Base-by-base conservation (phyloP, 768 basidiomycete species). In the Rhodosporidiobolus sp. region DNA sequence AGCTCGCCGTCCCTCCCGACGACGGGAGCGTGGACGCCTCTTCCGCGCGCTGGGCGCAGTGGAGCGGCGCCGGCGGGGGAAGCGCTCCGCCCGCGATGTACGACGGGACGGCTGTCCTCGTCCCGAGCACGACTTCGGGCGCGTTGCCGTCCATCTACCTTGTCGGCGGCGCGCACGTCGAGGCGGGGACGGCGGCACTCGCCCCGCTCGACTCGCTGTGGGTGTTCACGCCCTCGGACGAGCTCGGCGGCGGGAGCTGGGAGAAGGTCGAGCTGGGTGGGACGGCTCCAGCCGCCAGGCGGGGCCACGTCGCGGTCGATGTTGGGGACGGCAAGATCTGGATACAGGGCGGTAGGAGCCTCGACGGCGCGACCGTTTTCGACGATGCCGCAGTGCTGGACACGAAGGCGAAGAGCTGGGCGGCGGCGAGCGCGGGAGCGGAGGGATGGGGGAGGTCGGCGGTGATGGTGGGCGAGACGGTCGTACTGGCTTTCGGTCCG, bases 21-120 rank as follows among this genome's bases (percentile, higher is more conserved):
- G 67, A 55, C 26, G 28, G 11, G 19, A n/a, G 1, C n/a, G 53
- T 34, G 6, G 46, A 14, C 17, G 22, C 17, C 6, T 17, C 28
- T 1, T 17, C 19, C 1, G 61, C 61, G 50, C 7, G 49, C 11
- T 61, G 58, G 62, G 32, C 56, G 46, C 16, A 10, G 55, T 56
- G 50, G 55, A 48, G n/a, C 28, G 58, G 28, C n/a, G n/a, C n/a
- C n/a, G n/a, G n/a, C 16, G 14, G 16, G 1, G 30, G 12, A 38
- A 69, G 45, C 28, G 68, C 69, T 9, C 66, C 66, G n/a, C n/a
- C n/a, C n/a, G 56, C 55, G 17, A 63, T 71, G 63, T 68, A 61
- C 50, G 74, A 71, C 34, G 74, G 74, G 6, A 45, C 54, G 35
- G 69, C 69, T 8, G 74, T 75, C 6, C 63, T 75, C 26, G 59